Evolutionary conservation across 2,329 filamentous ascomycete species (phyloP).

Genomic region (Claviceps digitariae): DNA sequence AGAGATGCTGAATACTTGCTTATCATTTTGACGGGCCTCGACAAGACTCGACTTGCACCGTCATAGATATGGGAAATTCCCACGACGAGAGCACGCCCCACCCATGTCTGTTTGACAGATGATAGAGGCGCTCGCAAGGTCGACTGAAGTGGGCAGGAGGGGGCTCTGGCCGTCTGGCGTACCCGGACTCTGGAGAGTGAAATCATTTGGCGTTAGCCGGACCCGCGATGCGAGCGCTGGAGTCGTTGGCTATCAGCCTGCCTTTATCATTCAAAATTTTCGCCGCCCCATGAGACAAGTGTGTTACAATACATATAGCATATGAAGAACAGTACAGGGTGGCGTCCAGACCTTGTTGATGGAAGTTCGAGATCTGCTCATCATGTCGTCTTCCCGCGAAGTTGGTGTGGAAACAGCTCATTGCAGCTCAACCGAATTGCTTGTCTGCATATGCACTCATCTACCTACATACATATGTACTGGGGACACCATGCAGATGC

Average conservation of each 20-base stretch:
- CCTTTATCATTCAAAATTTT: neutral
- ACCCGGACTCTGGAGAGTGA: neutral
- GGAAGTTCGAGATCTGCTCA: neutral
- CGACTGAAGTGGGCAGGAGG: constrained; percentile 20
- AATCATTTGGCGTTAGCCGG: neutral
- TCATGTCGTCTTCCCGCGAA: neutral
- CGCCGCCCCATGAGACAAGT: neutral
- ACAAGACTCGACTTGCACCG: neutral
- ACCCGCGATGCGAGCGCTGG: neutral
- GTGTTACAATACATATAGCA: neutral
- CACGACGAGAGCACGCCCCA: neutral
- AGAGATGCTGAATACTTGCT: neutral
- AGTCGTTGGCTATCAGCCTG: neutral
- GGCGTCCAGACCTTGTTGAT: neutral
- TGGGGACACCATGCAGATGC: neutral
- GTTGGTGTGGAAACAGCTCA: neutral
- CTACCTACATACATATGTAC: neutral
- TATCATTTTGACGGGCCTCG: too few relatives aligned
- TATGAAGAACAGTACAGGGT: neutral
- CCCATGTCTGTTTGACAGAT: constrained; percentile 5
- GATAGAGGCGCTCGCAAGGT: constrained; percentile 18
- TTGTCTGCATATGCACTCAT: too few relatives aligned
- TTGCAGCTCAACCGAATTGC: too few relatives aligned
- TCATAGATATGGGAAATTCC: neutral
- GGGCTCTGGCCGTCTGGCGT: neutral